These are phyloP conservation scores for Dipteronia sinensis DNA, from an alignment of 345 rosid genomes.

Conservation along the genomic window DNA sequence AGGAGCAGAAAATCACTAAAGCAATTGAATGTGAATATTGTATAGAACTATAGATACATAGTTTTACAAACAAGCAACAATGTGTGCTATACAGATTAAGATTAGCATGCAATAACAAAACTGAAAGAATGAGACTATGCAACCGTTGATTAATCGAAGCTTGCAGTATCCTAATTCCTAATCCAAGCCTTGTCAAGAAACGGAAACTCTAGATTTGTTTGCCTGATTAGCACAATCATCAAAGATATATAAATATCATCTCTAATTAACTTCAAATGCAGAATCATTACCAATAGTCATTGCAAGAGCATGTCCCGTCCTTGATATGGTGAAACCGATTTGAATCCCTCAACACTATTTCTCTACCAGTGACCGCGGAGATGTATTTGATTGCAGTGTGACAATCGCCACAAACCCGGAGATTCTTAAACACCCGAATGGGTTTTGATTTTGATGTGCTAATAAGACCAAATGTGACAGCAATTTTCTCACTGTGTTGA, in stretches of 20 bases:
- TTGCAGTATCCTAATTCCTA: no score
- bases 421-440: conserved; percentile 69
- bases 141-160: neutral
- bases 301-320: conserved; percentile 79
- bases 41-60: neutral
- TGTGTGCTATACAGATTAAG: neutral
- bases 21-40: neutral
- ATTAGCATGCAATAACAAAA: neutral
- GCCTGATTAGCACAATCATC: neutral
- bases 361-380: conserved; percentile 50
- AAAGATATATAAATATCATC: neutral
- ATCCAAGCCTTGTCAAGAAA: neutral
- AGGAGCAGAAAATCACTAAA: neutral
- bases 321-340: conserved; percentile 78
- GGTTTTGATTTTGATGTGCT: conserved; percentile 56
- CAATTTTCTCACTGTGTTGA: conserved; percentile 84
- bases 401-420: conserved; percentile 74
- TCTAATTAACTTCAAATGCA: neutral
- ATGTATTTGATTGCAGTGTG: conserved; percentile 73
- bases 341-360: conserved; percentile 74
- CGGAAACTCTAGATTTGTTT: neutral
- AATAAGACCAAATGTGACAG: conserved; percentile 70
- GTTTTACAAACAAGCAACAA: neutral
- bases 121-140: neutral
- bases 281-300: conserved; percentile 58